phyloP scores from a whole-genome alignment of 495 filamentous ascomycete species.

The Lophiostoma macrostomum region DNA sequence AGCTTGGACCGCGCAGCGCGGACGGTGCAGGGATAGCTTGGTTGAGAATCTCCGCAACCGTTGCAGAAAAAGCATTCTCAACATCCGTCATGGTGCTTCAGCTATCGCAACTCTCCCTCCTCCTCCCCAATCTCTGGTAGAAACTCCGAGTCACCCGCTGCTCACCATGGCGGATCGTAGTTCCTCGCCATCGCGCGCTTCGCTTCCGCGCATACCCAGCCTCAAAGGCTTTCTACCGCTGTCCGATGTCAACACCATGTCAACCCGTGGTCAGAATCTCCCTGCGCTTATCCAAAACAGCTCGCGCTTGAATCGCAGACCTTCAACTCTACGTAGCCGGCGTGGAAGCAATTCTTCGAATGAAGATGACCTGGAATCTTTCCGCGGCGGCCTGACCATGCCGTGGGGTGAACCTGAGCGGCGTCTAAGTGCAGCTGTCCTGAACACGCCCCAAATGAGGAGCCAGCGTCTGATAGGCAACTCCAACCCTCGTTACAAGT shows the following conservation, averaged over 20 bases:
- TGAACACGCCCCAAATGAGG: slow-evolving; percentile 68
- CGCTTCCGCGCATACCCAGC: slow-evolving; percentile 33
- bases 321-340: slow-evolving; percentile 14
- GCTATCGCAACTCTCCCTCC: too few species aligned
- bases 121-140: too few species aligned
- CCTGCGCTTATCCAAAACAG: slow-evolving; percentile 27
- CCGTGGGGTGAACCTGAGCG: slow-evolving; percentile 28
- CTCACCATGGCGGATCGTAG: slow-evolving; percentile 9
- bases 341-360: slow-evolving; percentile 13
- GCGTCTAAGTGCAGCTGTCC: slow-evolving; percentile 44
- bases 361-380: slow-evolving; percentile 26
- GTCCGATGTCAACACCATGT: slow-evolving; percentile 28
- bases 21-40: too few species aligned
- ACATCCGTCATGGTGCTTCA: too few species aligned
- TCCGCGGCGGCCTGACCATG: slow-evolving; percentile 14
- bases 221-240: slow-evolving; percentile 41
- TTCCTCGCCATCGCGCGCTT: neutral
- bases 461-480: slow-evolving; percentile 76
- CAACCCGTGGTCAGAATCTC: slow-evolving; percentile 40
- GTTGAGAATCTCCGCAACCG: too few species aligned
- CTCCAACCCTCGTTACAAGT: slow-evolving; percentile 69
- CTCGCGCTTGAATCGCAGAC: slow-evolving; percentile 5
- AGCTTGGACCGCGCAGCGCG: too few species aligned
- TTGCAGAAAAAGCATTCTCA: too few species aligned
- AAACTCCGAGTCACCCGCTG: too few species aligned